Evolutionary conservation across 2,329 filamentous ascomycete genomes (phyloP), one percentile per base, ranked within the genome.

Genomic region (Fusarium virguliforme): DNA sequence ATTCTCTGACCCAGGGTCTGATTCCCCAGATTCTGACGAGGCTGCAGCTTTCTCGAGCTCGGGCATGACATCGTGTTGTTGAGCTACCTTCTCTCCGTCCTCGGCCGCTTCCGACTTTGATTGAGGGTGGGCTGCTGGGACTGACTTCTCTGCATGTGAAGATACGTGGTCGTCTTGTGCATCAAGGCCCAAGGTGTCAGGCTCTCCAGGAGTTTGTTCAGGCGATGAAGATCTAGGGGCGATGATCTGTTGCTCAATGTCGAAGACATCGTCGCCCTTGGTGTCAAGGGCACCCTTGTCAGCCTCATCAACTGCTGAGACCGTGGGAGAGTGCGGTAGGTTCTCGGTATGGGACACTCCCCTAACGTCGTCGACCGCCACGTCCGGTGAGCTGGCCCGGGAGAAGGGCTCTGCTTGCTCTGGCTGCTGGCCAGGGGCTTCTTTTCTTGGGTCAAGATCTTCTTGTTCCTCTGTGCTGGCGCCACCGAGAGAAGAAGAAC

Each of bases 341-440:
- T 48, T 30, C 43, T 48, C 28, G 8, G 15, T 24, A 8, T 18
- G 24, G 26, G 15, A 48, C 13, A 30, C 43, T 30, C 37, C 55
- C 18, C 48, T n/a, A 6, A 12, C 26, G 26, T 24, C 43, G 5
- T 28, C 56, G 22, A 37, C 9, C 41, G 24, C 30, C 35, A 32
- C 37, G 15, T 64, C 67, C 32, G 38, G 30, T 38, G 67, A 70
- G 28, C 57, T 67, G 15, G 7, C 26, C 37, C 50, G 32, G 24
- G 57, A 59, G 18, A 50, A 13, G 53, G 26, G 4, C 43, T 30
- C 26, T 26, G 28, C 4, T 12, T 30, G 43, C 15, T 30, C 26
- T 30, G 26, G 26, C n/a, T 18, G 26, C 43, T 48, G 26, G 26
- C 15, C 8, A 8, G 43, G 18, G 30, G 24, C 43, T 18, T 30